Conservation (phyloP, 768 basidiomycete species). For the Lactarius hengduanensis region DNA sequence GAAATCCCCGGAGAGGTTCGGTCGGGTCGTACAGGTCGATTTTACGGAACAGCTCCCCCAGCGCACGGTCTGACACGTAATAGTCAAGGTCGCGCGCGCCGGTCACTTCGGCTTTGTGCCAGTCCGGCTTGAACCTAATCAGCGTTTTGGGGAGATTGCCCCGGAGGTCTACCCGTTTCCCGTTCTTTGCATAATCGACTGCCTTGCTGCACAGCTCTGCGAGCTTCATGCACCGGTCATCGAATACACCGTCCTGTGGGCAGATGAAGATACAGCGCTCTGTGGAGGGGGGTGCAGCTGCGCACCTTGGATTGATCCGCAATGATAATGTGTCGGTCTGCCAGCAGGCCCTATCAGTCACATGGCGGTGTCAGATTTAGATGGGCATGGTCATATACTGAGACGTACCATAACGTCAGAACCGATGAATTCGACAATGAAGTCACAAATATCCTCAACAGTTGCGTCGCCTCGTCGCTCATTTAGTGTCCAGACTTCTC, state of each 20-base stretch:
- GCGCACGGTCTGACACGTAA: conserved; percentile 66
- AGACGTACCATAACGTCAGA: conserved; percentile 69
- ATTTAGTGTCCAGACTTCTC: conserved; percentile 28
- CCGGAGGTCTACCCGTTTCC: conserved; percentile 56
- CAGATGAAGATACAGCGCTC: not conserved
- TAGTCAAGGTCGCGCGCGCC: conserved; percentile 59
- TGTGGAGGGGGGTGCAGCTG: not conserved
- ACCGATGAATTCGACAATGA: conserved; percentile 79
- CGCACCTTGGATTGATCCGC: conserved; percentile 72
- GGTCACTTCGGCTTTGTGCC: conserved; percentile 50
- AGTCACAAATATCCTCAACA: conserved; percentile 72
- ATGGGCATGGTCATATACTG: not conserved
- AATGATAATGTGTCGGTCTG: conserved; percentile 65
- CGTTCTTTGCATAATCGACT: conserved; percentile 81
- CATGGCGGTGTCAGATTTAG: not conserved
- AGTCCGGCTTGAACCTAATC: conserved; percentile 74
- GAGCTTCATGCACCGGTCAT: conserved; percentile 53
- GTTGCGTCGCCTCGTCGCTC: conserved; percentile 43
- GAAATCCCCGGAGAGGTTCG: conserved; percentile 21
- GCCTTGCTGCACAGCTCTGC: conserved; percentile 66
- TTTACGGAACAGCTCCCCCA: conserved; percentile 68
- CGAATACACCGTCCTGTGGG: conserved; percentile 57
- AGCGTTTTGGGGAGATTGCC: conserved; percentile 49
- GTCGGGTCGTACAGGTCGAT: conserved; percentile 48
- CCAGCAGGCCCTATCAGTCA: conserved; percentile 56